phyloP scores from a whole-genome alignment of 805 yeast species.

The Metschnikowia chrysomelidarum region DNA sequence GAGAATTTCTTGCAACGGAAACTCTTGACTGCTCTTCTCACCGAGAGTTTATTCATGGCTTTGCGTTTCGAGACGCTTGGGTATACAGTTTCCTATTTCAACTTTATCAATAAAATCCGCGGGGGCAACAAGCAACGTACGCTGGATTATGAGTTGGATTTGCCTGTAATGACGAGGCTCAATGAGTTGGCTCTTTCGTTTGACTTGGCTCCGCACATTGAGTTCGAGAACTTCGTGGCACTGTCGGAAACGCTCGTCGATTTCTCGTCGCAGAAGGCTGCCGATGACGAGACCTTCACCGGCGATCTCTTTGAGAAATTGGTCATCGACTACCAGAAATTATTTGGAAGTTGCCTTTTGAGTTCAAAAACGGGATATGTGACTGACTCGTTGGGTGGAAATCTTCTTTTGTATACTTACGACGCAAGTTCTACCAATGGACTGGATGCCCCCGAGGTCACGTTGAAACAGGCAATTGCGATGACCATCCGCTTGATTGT shows the following conservation, averaged over 20 bases:
- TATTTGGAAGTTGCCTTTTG: conserved; percentile 26
- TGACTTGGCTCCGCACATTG: conserved; percentile 57
- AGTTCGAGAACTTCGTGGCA: conserved; percentile 34
- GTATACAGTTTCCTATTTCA: conserved; percentile 24
- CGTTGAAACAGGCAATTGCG: conserved; percentile 21
- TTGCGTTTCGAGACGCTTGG: conserved; percentile 20
- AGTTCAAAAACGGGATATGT: conserved; percentile 26
- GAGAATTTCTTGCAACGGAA: conserved; percentile 65
- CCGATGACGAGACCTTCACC: conserved; percentile 26
- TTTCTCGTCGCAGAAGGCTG: conserved; percentile 9
- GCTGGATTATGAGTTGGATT: conserved; percentile 18
- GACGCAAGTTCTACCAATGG: conserved; percentile 8
- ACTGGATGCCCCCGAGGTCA: conserved; percentile 3
- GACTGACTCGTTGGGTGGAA: conserved; percentile 31
- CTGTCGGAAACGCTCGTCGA: conserved; percentile 44
- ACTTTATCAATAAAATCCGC: conserved; percentile 19
- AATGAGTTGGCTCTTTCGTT: conserved; percentile 52
- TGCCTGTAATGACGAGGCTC: conserved; percentile 24
- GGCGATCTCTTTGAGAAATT: conserved; percentile 41
- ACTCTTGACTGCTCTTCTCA: conserved; percentile 59
- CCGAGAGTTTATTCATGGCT: conserved; percentile 48
- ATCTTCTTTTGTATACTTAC: conserved; percentile 18
- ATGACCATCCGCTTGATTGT: conserved; percentile 28
- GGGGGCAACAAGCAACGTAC: conserved; percentile 11
- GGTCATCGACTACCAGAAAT: conserved; percentile 42